Evolutionary conservation across 331 rosid genomes (phyloP), one percentile per base, ranked within the genome.

Genomic region (Malus hybrid): DNA sequence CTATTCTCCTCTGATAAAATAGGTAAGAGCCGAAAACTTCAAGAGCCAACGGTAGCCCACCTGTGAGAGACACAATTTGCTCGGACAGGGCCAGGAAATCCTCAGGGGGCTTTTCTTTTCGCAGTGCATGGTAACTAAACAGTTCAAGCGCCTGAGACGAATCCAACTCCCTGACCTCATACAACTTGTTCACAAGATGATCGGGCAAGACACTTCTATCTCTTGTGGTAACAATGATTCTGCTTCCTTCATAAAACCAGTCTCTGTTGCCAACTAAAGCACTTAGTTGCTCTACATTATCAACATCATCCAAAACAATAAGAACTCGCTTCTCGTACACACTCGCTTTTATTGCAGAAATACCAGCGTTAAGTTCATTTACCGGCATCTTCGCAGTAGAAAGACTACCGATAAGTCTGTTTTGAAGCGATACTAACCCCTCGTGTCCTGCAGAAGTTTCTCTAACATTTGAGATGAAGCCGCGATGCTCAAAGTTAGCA

Each of bases 21-120:
- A 89, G 74, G 72, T 80, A 57, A 6, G 89, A 89, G 33, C 92
- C 93, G 52, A 86, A 81, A 46, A 91, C 90, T 86, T 91, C 92
- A 34, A 91, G 20, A 56, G 97, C 93, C 87, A 91, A 75, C 4
- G 97, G 97, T 66, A 91, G 34, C 61, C 75, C 56, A 72, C 93
- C 88, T 1, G 93, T 86, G 2, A 83, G 85, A 55, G 71, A 28
- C 72, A 91, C 92, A 6, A 87, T 91, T 68, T 86, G n/a, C 50
- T 83, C 0, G 19, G 91, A 87, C 20, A 84, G 33, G 2, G 67
- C 14, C 62, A 33, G 18, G 59, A 84, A 63, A 31, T 72, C 83
- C 81, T 79, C 33, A 31, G 33, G 33, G 33, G 33, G 33, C 33
- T 31, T 31, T 31, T 24, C 24, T 24, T 74, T 83, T 77, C 88